These are phyloP conservation scores for Castanea sativa DNA, from an alignment of 306 rosid species.

Conservation along the genomic window DNA sequence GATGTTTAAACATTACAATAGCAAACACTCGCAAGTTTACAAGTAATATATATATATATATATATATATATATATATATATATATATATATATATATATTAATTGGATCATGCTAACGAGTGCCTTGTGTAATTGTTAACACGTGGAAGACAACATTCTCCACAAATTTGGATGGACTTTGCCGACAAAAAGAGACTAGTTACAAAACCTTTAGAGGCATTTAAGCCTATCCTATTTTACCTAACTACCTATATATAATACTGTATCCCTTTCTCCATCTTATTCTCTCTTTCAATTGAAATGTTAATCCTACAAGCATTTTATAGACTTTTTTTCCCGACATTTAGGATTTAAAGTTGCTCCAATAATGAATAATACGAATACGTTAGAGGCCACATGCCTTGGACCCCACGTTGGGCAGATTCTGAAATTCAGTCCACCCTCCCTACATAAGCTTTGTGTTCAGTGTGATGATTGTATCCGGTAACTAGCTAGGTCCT, in stretches of 20 bases:
- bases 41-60: background rate
- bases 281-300: conserved; percentile 4
- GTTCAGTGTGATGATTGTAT: background rate
- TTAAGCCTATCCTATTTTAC: conserved; percentile 2
- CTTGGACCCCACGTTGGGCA: background rate
- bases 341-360: conserved; percentile 7
- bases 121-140: too few species aligned
- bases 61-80: background rate
- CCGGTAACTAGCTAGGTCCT: background rate
- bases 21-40: background rate
- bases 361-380: background rate
- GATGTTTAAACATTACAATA: conserved; percentile 9
- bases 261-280: background rate
- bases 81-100: too few species aligned
- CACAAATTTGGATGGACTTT: background rate
- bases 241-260: background rate
- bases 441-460: background rate
- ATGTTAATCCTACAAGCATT: background rate
- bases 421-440: background rate
- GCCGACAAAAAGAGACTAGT: background rate
- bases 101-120: too few species aligned
- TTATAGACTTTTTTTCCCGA: background rate
- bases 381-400: background rate
- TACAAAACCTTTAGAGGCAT: background rate
- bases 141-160: background rate